Base-by-base conservation (phyloP, 83 land plant species). In the Isoetes engelmannii region DNA sequence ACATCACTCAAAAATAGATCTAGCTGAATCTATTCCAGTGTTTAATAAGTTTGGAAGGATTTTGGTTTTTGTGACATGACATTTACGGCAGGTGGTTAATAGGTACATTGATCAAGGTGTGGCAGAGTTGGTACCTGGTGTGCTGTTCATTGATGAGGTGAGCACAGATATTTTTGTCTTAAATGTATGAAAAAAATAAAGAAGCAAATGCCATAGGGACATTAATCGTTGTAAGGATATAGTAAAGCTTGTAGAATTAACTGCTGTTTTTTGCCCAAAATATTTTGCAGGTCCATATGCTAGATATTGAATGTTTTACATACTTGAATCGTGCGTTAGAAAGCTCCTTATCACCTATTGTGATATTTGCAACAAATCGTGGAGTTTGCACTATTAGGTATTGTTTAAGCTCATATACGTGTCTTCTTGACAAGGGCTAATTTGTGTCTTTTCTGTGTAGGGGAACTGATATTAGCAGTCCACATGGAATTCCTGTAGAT, bases 51-150 rank as follows among this genome's bases (percentile, higher is more conserved):
- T n/a, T n/a, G n/a, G n/a, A n/a, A n/a, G n/a, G n/a, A n/a, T n/a
- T n/a, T n/a, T n/a, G n/a, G n/a, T n/a, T n/a, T n/a, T n/a, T n/a
- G n/a, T n/a, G n/a, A n/a, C n/a, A n/a, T n/a, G n/a, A n/a, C n/a
- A n/a, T 66, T 66, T 61, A 46, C 76, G 44, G 49, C 84, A 94
- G 98, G 98, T 94, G 17, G 98, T 94, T 12, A 90, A 94, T 68
- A 78, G 87, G 43, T 94, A 90, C 51, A 94, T 90, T 57, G 90
- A 93, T 74, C 93, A 90, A 74, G 96, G 98, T 57, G 84, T 88
- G 47, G 98, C 96, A 65, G 98, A 94, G 76, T 92, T 94, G 64
- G 92, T 94, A n/a, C 97, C 96, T 63, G 98, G 98, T 6, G 97
- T 94, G 18, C 77, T 94, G 21, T 94, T 93, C 64, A 92, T 94